phyloP scores from a whole-genome alignment of 2,329 filamentous ascomycete species.

The Colletotrichum trifolii region DNA sequence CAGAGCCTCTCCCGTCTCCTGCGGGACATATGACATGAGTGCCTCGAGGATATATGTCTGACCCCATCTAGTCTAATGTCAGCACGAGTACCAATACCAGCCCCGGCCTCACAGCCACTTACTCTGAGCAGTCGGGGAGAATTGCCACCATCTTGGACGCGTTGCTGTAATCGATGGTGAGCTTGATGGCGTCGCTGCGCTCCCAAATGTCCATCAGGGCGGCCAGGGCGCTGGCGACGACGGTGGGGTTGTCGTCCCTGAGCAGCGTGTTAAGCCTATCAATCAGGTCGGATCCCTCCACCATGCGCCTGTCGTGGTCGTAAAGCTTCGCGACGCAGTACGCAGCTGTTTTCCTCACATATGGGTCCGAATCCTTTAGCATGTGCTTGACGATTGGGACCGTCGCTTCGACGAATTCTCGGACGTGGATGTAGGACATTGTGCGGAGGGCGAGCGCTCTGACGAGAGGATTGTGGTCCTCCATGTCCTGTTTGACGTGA shows the following conservation, averaged over 20 bases:
- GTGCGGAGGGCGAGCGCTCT: conserved; percentile 92
- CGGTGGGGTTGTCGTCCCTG: conserved; percentile 95
- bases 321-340: conserved; percentile 98
- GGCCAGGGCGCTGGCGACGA: conserved; percentile 93
- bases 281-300: conserved; percentile 92
- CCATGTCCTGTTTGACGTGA: conserved; percentile 76
- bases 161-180: conserved; percentile 97
- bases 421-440: conserved; percentile 97
- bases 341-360: conserved; percentile 96
- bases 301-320: conserved; percentile 91
- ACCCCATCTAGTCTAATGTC: conserved; percentile 77
- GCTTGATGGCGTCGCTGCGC: conserved; percentile 94
- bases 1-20: conserved; percentile 87
- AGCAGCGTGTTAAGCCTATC: conserved; percentile 90
- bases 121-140: conserved; percentile 96
- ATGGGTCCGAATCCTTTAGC: conserved; percentile 88
- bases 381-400: conserved; percentile 85
- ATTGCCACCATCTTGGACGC: conserved; percentile 99
- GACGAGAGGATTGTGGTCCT: conserved; percentile 91
- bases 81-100: conserved; percentile 2
- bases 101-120: conserved; percentile 50
- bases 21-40: conserved; percentile 96
- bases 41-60: conserved; percentile 99
- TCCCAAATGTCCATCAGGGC: conserved; percentile 98
- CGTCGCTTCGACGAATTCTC: conserved; percentile 93